Percentiles rank a stretch among this genome's conserved stretches.
phyloP scores from a whole-genome alignment of 345 rosid genomes.

The Lumnitzera racemosa region DNA sequence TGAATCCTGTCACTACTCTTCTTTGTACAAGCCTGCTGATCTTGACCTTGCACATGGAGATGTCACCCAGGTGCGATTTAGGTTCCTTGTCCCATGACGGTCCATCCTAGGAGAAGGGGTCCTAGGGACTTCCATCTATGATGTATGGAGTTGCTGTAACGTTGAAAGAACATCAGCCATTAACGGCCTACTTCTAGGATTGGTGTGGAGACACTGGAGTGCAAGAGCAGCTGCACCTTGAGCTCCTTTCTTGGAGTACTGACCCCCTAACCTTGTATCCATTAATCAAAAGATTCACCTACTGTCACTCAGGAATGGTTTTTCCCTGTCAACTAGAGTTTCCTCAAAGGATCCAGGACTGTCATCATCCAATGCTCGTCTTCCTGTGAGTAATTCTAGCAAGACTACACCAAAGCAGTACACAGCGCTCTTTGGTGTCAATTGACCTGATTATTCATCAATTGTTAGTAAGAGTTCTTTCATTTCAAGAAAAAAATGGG shows the following conservation, averaged over 20 bases:
- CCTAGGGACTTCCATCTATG: slow-evolving; percentile 4
- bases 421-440: slow-evolving; percentile 87
- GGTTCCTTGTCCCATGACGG: neutral
- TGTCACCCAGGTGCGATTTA: no score
- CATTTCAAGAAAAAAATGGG: neutral
- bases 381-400: slow-evolving; percentile 66
- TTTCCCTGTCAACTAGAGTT: slow-evolving; percentile 80
- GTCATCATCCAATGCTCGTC: slow-evolving; percentile 55
- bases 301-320: slow-evolving; percentile 61
- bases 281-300: slow-evolving; percentile 63
- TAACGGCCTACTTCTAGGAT: slow-evolving; percentile 57
- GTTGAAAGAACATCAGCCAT: slow-evolving; percentile 49
- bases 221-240: slow-evolving; percentile 66
- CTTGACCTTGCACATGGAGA: no score
- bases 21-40: no score
- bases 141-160: slow-evolving; percentile 28
- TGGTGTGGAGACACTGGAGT: slow-evolving; percentile 54
- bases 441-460: slow-evolving; percentile 45
- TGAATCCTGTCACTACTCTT: no score
- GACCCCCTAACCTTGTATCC: slow-evolving; percentile 84
- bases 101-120: neutral
- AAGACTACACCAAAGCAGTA: slow-evolving; percentile 86
- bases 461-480: neutral
- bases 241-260: slow-evolving; percentile 73
- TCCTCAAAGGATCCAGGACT: slow-evolving; percentile 38